Evolutionary conservation across 2,329 filamentous ascomycete genomes (phyloP).

Genomic region (Xylariaceae sp.): DNA sequence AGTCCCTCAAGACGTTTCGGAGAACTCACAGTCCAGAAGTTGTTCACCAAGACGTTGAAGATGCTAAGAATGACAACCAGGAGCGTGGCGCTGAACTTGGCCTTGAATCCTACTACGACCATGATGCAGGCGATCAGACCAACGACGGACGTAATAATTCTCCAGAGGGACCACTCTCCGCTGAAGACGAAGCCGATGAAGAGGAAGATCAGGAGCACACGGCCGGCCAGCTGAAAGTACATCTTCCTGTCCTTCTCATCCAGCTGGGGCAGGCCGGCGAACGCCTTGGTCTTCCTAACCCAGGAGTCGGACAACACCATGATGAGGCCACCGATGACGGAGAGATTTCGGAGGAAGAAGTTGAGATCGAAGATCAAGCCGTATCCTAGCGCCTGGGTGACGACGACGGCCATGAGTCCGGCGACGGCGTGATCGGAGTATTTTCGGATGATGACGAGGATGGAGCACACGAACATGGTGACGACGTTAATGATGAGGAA

Average conservation of each 20-base stretch:
- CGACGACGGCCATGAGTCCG: conserved; percentile 86
- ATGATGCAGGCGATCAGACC: conserved; percentile 93
- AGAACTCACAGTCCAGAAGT: conserved; percentile 96
- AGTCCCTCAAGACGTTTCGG: not conserved
- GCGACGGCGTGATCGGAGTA: conserved; percentile 91
- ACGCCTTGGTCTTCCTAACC: conserved; percentile 96
- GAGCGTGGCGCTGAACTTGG: conserved; percentile 96
- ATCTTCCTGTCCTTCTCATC: conserved; percentile 99
- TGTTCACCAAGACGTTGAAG: conserved; percentile 98
- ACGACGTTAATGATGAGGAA: conserved; percentile 92
- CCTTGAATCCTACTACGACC: conserved; percentile 99
- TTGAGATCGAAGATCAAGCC: conserved; percentile 98
- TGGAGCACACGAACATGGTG: conserved; percentile 81
- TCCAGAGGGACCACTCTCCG: conserved; percentile 88
- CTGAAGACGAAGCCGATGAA: conserved; percentile 97
- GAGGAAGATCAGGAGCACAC: conserved; percentile 94
- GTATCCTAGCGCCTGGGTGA: conserved; percentile 94
- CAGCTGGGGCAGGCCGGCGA: conserved; percentile 87
- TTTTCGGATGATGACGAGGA: conserved; percentile 87
- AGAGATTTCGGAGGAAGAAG: conserved; percentile 99
- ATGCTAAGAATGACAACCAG: conserved; percentile 92
- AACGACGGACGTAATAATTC: conserved; percentile 80
- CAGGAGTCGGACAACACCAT: conserved; percentile 99
- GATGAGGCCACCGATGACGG: conserved; percentile 92
- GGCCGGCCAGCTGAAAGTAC: conserved; percentile 98